Percentiles rank a stretch among this genome's conserved stretches.
Evolutionary conservation across 2,329 filamentous ascomycete species (phyloP).

Genomic region (Fonsecaea erecta): DNA sequence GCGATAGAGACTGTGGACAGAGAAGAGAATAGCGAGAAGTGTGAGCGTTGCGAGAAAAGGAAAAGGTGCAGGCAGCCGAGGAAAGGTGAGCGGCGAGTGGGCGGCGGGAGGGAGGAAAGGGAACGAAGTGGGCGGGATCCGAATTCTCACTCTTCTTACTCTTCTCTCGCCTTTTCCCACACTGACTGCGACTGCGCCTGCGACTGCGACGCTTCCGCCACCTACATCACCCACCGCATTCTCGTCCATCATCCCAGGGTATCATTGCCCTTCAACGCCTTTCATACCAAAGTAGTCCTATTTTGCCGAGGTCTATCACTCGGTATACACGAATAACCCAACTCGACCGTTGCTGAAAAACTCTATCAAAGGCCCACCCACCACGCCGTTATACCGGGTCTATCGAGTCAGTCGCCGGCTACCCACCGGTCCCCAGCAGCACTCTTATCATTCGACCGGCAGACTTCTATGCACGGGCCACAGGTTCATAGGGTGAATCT

Average conservation of each 20-base stretch:
- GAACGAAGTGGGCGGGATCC: not conserved
- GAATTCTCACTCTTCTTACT: not conserved
- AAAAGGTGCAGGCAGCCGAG: not conserved
- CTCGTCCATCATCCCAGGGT: not conserved
- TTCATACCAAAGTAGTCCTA: not conserved
- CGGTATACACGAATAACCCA: not conserved
- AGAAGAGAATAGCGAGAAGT: not conserved
- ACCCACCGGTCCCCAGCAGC: not conserved
- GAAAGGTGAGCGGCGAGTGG: no score
- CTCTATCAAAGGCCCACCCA: not conserved
- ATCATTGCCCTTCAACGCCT: not conserved
- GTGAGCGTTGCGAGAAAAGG: no score
- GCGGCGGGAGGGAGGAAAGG: not conserved
- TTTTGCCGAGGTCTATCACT: not conserved
- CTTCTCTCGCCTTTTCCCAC: not conserved
- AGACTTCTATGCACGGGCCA: not conserved
- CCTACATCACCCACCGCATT: not conserved
- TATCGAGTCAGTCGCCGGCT: not conserved
- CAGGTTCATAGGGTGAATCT: not conserved
- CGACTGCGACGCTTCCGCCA: constrained; percentile 12
- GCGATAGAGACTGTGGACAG: not conserved
- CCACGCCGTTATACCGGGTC: not conserved
- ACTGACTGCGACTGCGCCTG: not conserved
- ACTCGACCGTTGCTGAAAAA: not conserved
- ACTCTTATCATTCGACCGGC: constrained; percentile 1